Conservation (phyloP, 1,139 yeast species). For the Yarrowia galli region DNA sequence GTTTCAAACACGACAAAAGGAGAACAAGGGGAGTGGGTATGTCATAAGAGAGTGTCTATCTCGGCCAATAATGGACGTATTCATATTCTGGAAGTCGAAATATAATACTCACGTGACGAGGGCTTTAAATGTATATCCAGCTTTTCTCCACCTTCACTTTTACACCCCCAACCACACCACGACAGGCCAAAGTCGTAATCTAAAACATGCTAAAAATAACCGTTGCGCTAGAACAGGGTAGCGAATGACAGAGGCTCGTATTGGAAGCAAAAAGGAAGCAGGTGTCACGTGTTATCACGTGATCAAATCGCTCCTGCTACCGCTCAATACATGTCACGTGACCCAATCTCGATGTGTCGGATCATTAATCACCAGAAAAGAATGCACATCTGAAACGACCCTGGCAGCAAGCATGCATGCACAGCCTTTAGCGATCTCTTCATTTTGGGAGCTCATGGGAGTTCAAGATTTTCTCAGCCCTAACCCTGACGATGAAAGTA, state of each 20-base stretch:
- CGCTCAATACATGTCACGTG: slow-evolving; percentile 1
- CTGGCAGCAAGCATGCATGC: slow-evolving; percentile 33
- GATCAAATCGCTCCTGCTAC: not conserved
- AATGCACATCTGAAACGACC: slow-evolving; percentile 21
- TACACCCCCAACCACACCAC: too few relatives aligned
- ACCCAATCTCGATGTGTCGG: too few relatives aligned
- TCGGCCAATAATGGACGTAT: too few relatives aligned
- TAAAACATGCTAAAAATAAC: slow-evolving; percentile 14
- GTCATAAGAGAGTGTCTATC: too few relatives aligned
- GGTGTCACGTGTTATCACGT: slow-evolving; percentile 2
- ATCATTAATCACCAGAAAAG: too few relatives aligned
- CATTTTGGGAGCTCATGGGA: not conserved
- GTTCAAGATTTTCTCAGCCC: not conserved
- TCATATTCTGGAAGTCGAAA: not conserved
- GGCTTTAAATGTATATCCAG: too few relatives aligned
- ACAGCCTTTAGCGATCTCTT: slow-evolving; percentile 10
- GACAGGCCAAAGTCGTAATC: not conserved
- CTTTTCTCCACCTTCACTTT: not conserved
- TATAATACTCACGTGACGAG: not conserved
- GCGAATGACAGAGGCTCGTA: not conserved
- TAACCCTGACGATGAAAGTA: too few relatives aligned
- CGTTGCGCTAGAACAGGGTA: slow-evolving; percentile 10
- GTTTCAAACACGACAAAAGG: slow-evolving; percentile 11
- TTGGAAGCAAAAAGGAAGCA: not conserved
- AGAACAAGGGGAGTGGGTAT: not conserved